Evolutionary conservation across 1,284 basidiomycete species (phyloP), one percentile per base, ranked within the genome.

Genomic region (Taiwanofungus camphoratus): DNA sequence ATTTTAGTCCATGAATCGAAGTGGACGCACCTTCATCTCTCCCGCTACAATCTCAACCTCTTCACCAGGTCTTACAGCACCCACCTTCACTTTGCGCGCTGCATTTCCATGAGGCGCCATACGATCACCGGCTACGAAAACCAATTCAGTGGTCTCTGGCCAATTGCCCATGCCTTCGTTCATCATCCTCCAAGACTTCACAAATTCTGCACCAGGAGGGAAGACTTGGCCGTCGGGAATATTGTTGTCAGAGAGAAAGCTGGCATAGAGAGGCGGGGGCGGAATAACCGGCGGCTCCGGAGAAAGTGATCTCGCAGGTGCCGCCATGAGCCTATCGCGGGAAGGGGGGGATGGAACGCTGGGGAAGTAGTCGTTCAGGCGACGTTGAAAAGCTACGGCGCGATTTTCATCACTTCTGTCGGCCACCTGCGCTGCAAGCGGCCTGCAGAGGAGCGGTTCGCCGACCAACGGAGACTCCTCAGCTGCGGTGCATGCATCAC

Each of bases 131-230:
- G 78, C 84, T 40, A 85, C 77, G 53, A 82, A 88, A 11, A 75
- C 70, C 21, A 90, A 59, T 52, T 77, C 70, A 1, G 86, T 87
- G 7, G 65, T 63, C 30, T 71, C 69, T 1, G 87, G 84, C 88
- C 89, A 92, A 21, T 77, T 71, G 5, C 61, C 48, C 12, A 55
- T 54, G 9, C 87, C 80, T 47, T 72, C 71, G 55, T 91, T 92
- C 32, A 69, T 53, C 67, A 92, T 72, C 44, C 71, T 69, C 88
- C 88, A 92, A 18, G 77, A 77, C 64, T 92, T 91, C 40, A 87
- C 76, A 55, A 92, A 92, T 59, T 87, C 85, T 0, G 86, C 87
- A 33, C 88, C 88, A 5, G 87, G 81, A 33, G 87, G 84, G 55
- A 92, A 83, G 27, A 79, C 63, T 53, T 88, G 84, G 1, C 88